Percentiles rank a stretch among this genome's conserved stretches.
phyloP scores from a whole-genome alignment of 371 early-diverging fungal genomes.

The Apophysomyces sp. region DNA sequence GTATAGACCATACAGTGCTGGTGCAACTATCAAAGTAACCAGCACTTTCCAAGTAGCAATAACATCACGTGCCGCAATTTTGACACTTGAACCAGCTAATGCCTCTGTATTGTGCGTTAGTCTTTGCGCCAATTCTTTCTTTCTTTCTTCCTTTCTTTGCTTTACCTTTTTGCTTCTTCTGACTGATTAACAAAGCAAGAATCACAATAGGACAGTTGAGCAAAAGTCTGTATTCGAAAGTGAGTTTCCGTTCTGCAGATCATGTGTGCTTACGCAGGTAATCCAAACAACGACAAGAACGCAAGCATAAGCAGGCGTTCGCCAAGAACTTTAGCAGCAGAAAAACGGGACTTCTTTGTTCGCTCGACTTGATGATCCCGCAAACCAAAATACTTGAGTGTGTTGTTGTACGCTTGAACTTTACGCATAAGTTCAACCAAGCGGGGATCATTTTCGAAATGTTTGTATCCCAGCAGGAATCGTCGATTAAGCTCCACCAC shows the following conservation, averaged over 20 bases:
- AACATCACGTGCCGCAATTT: constrained; percentile 84
- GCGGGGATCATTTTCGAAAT: constrained; percentile 58
- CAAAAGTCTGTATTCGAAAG: constrained; percentile 34
- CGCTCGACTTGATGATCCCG: constrained; percentile 85
- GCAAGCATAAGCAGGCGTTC: constrained; percentile 57
- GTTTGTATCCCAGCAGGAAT: constrained; percentile 65
- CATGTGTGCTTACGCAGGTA: constrained; percentile 56
- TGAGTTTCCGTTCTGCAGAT: constrained; percentile 6
- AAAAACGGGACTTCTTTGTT: constrained; percentile 51
- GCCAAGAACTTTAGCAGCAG: constrained; percentile 57
- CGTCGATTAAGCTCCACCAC: constrained; percentile 70
- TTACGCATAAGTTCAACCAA: constrained; percentile 55
- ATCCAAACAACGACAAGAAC: constrained; percentile 60
- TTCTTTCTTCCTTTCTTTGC: background rate
- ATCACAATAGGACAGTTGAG: constrained; percentile 67
- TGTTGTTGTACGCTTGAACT: constrained; percentile 75
- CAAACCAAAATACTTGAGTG: constrained; percentile 77
- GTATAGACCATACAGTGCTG: constrained; percentile 63
- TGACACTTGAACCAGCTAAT: constrained; percentile 75
- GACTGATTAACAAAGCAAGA: constrained; percentile 52
- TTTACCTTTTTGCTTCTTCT: constrained; percentile 58
- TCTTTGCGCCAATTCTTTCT: background rate
- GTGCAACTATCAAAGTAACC: constrained; percentile 60
- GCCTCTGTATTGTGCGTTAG: constrained; percentile 56
- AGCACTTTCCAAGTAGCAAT: constrained; percentile 88